Evolutionary conservation across 2,329 filamentous ascomycete genomes (phyloP).

Genomic region (Paracoccidioides lutzii): DNA sequence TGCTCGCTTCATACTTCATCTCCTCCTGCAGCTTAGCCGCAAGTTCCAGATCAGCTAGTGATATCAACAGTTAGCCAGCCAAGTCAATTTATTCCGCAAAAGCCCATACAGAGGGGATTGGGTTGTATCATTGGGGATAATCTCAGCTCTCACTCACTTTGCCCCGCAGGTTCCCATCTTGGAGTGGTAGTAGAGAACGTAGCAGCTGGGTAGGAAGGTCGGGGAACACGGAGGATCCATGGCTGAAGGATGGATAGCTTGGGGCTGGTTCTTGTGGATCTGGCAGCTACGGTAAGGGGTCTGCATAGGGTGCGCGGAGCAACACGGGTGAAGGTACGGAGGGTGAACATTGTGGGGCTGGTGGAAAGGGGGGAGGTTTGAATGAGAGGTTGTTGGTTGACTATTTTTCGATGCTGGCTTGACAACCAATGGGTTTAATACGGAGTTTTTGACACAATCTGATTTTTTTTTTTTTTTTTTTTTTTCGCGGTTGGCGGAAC

Average conservation of each 20-base stretch:
- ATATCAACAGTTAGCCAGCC: background rate
- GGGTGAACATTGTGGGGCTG: slow-evolving; percentile 50
- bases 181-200: slow-evolving; percentile 33
- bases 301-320: slow-evolving; percentile 53
- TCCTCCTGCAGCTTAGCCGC: slow-evolving; percentile 75
- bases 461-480: background rate
- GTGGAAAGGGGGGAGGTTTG: background rate
- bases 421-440: too few species aligned
- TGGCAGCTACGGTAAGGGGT: slow-evolving; percentile 38
- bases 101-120: too few species aligned
- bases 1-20: slow-evolving; percentile 61
- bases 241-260: slow-evolving; percentile 40
- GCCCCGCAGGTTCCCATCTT: slow-evolving; percentile 33
- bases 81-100: background rate
- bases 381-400: background rate
- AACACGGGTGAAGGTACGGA: slow-evolving; percentile 52
- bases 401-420: background rate
- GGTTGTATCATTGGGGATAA: too few species aligned
- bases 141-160: slow-evolving; percentile 25
- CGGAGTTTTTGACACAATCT: too few species aligned
- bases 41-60: slow-evolving; percentile 60
- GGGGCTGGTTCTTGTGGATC: slow-evolving; percentile 29
- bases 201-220: slow-evolving; percentile 28
- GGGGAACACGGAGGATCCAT: slow-evolving; percentile 31
- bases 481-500: background rate